These are phyloP conservation scores for Pseudogymnoascus sp. DNA, from an alignment of 2,329 filamentous ascomycete species.

Conservation along the genomic window DNA sequence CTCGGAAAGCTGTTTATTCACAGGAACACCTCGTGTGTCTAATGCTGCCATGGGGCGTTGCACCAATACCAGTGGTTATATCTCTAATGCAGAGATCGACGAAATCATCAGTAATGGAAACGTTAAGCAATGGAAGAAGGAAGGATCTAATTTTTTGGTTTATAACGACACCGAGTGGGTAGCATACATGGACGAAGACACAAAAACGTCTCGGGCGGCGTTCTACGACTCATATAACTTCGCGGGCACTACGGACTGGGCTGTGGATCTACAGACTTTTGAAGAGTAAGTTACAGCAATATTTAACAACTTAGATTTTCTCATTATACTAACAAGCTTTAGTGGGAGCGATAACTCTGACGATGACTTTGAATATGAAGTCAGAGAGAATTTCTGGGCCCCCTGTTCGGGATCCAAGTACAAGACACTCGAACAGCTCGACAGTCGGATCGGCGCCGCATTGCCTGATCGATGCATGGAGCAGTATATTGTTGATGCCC, in stretches of 20 bases:
- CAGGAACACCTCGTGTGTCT: conserved; percentile 19
- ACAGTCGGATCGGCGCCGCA: background rate
- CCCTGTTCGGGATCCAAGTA: background rate
- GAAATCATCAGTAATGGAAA: conserved; percentile 23
- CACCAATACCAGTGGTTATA: conserved; percentile 30
- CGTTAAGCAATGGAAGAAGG: conserved; percentile 12
- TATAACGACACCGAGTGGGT: conserved; percentile 26
- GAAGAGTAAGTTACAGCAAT: background rate
- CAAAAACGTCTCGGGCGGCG: conserved; percentile 19
- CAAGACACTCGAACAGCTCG: background rate
- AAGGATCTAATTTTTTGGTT: conserved; percentile 20
- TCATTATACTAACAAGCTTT: background rate
- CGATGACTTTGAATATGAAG: background rate
- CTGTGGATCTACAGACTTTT: conserved; percentile 25
- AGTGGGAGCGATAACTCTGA: background rate
- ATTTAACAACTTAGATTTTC: background rate
- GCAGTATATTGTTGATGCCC: background rate
- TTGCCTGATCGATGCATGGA: background rate
- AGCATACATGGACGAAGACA: conserved; percentile 24
- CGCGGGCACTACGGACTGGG: conserved; percentile 31
- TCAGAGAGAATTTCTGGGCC: too few relatives aligned
- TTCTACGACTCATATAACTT: conserved; percentile 24
- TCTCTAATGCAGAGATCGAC: conserved; percentile 30
- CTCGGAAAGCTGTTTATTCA: conserved; percentile 23
- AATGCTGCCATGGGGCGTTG: conserved; percentile 28